These are phyloP conservation scores for Lophiostoma macrostomum DNA, from an alignment of 495 filamentous ascomycete genomes.

Conservation along the genomic window DNA sequence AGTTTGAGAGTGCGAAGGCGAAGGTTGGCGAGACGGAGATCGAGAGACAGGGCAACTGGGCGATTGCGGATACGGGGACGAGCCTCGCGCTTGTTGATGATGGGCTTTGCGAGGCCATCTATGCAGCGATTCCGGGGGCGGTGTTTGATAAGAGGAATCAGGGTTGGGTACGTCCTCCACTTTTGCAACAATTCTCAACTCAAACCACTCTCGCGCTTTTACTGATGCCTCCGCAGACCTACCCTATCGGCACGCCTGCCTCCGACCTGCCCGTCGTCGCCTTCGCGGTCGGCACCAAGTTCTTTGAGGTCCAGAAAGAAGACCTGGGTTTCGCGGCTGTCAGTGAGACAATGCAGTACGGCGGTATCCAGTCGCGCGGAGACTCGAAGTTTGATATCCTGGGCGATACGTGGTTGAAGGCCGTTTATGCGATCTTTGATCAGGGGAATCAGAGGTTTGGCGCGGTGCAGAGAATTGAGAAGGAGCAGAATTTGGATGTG, in stretches of 20 bases:
- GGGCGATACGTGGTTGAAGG: slow-evolving; percentile 71
- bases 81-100: slow-evolving; percentile 71
- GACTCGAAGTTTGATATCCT: slow-evolving; percentile 66
- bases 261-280: slow-evolving; percentile 64
- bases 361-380: slow-evolving; percentile 72
- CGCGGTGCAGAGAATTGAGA: slow-evolving; percentile 61
- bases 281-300: slow-evolving; percentile 63
- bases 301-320: slow-evolving; percentile 69
- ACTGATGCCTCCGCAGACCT: no score
- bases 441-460: slow-evolving; percentile 70
- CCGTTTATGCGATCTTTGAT: slow-evolving; percentile 65
- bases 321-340: slow-evolving; percentile 64
- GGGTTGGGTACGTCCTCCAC: no score
- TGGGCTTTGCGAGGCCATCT: slow-evolving; percentile 62
- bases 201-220: no score
- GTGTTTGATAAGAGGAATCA: slow-evolving; percentile 61
- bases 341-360: slow-evolving; percentile 61
- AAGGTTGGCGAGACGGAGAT: slow-evolving; percentile 61
- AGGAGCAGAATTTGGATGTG: slow-evolving; percentile 47
- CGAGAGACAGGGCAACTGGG: slow-evolving; percentile 60
- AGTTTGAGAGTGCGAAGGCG: slow-evolving; percentile 59
- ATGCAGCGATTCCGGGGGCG: slow-evolving; percentile 66
- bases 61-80: slow-evolving; percentile 78
- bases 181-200: no score
- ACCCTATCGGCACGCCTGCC: slow-evolving; percentile 55